Conservation (phyloP, 2,329 filamentous ascomycete genomes). For the Curvularia verruculosa region DNA sequence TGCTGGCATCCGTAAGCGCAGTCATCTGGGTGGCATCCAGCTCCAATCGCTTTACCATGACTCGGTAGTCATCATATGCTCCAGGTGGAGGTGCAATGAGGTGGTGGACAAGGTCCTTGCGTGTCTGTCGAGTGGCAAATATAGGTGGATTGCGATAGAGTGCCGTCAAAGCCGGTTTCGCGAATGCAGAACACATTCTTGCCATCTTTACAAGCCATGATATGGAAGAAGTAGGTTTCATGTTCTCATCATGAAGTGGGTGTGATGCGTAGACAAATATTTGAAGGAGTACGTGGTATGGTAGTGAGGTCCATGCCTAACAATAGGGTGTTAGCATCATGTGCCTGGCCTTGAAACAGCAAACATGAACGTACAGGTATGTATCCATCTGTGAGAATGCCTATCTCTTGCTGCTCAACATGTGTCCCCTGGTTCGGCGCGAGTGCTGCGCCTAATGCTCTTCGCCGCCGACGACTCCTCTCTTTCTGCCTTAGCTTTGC, state of each 20-base stretch:
- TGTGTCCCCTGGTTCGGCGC: constrained; percentile 27
- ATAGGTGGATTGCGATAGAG: constrained; percentile 75
- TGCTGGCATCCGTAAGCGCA: constrained; percentile 59
- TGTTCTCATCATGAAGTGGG: constrained; percentile 59
- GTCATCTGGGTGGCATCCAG: constrained; percentile 69
- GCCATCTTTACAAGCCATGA: constrained; percentile 71
- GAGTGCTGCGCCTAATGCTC: constrained; percentile 33
- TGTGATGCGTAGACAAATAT: constrained; percentile 73
- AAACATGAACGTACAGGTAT: constrained; percentile 20
- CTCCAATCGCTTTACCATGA: constrained; percentile 72
- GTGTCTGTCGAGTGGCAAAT: constrained; percentile 57
- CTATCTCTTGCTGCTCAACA: constrained; percentile 6
- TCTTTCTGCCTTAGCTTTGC: constrained; percentile 14
- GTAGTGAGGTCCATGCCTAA: constrained; percentile 55
- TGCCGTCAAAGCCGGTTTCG: constrained; percentile 74
- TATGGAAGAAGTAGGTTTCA: constrained; percentile 53
- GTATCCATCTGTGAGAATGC: constrained; percentile 37
- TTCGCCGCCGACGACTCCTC: constrained; percentile 18
- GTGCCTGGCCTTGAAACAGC: background rate
- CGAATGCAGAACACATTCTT: constrained; percentile 65
- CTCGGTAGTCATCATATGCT: constrained; percentile 64
- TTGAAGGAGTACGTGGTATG: constrained; percentile 71
- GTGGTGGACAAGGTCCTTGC: constrained; percentile 54
- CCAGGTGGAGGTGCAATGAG: constrained; percentile 58
- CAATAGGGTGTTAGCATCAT: background rate